A percentile compares a stretch with the other conserved stretches of the same genome.
These are phyloP conservation scores for Perilla frutescens DNA, from an alignment of 257 asterid species.

Conservation along the genomic window DNA sequence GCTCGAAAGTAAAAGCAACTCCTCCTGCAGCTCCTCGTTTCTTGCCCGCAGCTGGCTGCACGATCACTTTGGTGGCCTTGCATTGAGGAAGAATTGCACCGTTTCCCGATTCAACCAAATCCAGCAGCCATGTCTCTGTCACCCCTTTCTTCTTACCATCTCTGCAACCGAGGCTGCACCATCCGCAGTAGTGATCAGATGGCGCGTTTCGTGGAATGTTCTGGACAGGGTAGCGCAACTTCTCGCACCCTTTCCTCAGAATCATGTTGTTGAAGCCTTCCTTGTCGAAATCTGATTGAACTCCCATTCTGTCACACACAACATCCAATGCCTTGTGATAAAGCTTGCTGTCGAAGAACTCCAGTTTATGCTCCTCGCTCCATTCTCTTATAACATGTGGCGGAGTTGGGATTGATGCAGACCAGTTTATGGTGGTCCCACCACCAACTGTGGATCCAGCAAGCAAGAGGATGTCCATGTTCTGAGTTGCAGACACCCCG, in stretches of 20 bases:
- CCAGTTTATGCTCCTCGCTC: constrained; percentile 50
- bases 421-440: constrained; percentile 86
- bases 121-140: constrained; percentile 77
- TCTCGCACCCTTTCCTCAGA: constrained; percentile 78
- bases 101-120: constrained; percentile 66
- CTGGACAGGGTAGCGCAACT: constrained; percentile 60
- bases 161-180: constrained; percentile 78
- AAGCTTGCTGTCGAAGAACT: constrained; percentile 50
- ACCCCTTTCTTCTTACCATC: constrained; percentile 76
- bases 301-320: constrained; percentile 77
- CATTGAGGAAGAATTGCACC: constrained; percentile 72
- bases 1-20: constrained; percentile 51
- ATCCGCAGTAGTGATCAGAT: constrained; percentile 80
- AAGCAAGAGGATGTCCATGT: constrained; percentile 62
- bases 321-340: constrained; percentile 65
- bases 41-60: background rate
- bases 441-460: constrained; percentile 95
- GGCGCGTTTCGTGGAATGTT: constrained; percentile 67
- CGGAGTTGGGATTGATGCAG: constrained; percentile 80
- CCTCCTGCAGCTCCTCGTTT: constrained; percentile 48
- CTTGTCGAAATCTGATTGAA: constrained; percentile 54
- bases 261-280: constrained; percentile 80
- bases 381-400: constrained; percentile 72
- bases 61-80: constrained; percentile 60
- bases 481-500: constrained; percentile 54